Percentiles rank a stretch among this genome's conserved stretches.
phyloP scores from a whole-genome alignment of 495 filamentous ascomycete genomes.

The Xylona heveae region DNA sequence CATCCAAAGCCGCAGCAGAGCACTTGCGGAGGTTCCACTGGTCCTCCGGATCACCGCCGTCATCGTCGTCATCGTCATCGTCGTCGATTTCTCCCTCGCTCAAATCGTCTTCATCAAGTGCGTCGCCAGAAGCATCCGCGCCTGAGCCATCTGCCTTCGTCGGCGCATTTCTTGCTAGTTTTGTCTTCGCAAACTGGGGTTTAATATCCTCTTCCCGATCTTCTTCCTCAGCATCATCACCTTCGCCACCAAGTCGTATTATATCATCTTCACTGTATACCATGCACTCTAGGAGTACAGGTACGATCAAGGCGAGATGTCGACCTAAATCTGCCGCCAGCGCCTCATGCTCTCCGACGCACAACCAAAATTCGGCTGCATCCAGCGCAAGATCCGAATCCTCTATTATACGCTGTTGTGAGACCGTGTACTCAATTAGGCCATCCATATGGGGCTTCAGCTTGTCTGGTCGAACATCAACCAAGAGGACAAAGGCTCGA shows the following conservation, averaged over 20 bases:
- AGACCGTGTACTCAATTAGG: constrained; percentile 79
- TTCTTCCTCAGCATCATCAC: constrained; percentile 80
- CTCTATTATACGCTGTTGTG: constrained; percentile 63
- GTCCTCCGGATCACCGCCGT: constrained; percentile 65
- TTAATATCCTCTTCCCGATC: constrained; percentile 84
- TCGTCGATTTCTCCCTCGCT: constrained; percentile 84
- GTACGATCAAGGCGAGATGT: constrained; percentile 68
- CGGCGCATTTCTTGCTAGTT: constrained; percentile 21
- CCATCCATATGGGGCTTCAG: constrained; percentile 74
- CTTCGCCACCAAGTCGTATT: constrained; percentile 54
- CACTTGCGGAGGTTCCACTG: constrained; percentile 95
- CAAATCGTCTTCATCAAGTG: constrained; percentile 48
- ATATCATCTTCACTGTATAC: constrained; percentile 91
- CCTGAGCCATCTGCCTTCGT: constrained; percentile 29
- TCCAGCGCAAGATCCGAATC: constrained; percentile 85
- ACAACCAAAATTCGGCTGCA: constrained; percentile 95
- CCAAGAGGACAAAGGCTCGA: constrained; percentile 75
- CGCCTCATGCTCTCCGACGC: constrained; percentile 67
- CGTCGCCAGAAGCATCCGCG: constrained; percentile 23
- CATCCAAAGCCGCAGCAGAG: constrained; percentile 87
- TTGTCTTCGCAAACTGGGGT: constrained; percentile 74
- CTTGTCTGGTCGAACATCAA: constrained; percentile 78
- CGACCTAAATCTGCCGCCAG: constrained; percentile 53
- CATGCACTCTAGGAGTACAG: constrained; percentile 85
- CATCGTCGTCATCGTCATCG: constrained; percentile 49